Percentiles rank a stretch among this genome's conserved stretches.
Evolutionary conservation across 352 stramenopile species (phyloP).

Genomic region (Phytopythium sindhum): DNA sequence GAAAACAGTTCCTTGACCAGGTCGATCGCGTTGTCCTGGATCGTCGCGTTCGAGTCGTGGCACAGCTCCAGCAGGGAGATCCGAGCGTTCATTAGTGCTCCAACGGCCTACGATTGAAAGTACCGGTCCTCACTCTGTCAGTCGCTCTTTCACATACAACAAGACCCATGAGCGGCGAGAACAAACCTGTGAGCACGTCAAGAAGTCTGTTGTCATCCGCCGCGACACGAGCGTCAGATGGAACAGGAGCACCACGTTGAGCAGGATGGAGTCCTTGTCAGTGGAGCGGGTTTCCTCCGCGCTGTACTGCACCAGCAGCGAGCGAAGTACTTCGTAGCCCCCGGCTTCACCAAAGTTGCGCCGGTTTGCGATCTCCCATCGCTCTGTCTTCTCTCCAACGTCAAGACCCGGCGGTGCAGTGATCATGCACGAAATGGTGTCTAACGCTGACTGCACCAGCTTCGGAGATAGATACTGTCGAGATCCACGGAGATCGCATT

Average conservation of each 20-base stretch:
- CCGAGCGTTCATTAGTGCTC: conserved; percentile 58
- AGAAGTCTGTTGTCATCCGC: conserved; percentile 39
- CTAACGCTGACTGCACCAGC: conserved; percentile 51
- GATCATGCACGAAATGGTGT: conserved; percentile 63
- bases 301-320: conserved; percentile 66
- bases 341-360: conserved; percentile 71
- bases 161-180: neutral
- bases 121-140: neutral
- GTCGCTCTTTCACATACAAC: neutral
- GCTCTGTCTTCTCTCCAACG: conserved; percentile 55
- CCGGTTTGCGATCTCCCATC: conserved; percentile 73
- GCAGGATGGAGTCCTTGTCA: conserved; percentile 33
- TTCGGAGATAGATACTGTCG: conserved; percentile 46
- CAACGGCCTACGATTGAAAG: conserved; percentile 28
- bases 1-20: conserved; percentile 77
- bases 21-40: conserved; percentile 61
- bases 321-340: conserved; percentile 65
- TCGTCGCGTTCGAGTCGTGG: conserved; percentile 25
- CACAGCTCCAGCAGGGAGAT: conserved; percentile 68
- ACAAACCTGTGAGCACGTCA: conserved; percentile 45
- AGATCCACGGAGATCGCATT: neutral
- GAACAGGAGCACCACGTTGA: conserved; percentile 56
- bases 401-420: conserved; percentile 49
- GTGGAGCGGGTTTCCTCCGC: conserved; percentile 14
- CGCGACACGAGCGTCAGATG: conserved; percentile 59